A percentile compares a stretch with the other conserved stretches of the same genome.
phyloP scores from a whole-genome alignment of 805 yeast species.

The Starmerella khaoyaiensis region DNA sequence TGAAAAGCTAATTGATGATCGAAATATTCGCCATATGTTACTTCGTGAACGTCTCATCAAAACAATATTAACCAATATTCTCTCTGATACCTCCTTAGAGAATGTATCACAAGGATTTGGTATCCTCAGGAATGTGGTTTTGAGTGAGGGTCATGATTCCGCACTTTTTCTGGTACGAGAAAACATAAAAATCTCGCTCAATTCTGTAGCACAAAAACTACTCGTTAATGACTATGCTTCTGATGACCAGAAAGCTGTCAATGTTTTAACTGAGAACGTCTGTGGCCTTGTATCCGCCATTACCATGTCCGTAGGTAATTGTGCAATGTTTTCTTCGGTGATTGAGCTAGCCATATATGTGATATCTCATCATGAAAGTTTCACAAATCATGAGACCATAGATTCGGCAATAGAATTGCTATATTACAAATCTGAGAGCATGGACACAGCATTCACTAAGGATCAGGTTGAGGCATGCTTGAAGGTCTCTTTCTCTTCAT shows the following conservation, averaged over 20 bases:
- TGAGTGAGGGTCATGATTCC: constrained; percentile 81
- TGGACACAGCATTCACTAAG: constrained; percentile 10
- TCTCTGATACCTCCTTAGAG: constrained; percentile 59
- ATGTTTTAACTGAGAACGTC: constrained; percentile 33
- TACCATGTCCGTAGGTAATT: constrained; percentile 1
- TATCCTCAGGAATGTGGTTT: constrained; percentile 59
- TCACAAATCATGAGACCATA: background rate
- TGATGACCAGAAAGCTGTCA: background rate
- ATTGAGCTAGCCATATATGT: background rate
- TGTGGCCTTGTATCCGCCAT: constrained; percentile 44
- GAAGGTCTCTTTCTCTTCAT: background rate
- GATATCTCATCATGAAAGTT: background rate
- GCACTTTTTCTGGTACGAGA: constrained; percentile 65
- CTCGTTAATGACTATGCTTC: background rate
- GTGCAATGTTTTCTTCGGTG: background rate
- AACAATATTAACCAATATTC: constrained; percentile 46
- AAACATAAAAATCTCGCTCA: constrained; percentile 32
- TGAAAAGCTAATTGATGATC: constrained; percentile 57
- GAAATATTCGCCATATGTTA: constrained; percentile 45
- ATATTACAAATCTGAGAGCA: constrained; percentile 25
- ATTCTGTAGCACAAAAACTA: background rate
- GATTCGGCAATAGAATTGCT: constrained; percentile 25
- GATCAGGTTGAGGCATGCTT: background rate
- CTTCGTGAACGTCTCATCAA: constrained; percentile 62
- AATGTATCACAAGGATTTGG: constrained; percentile 73